Evolutionary conservation across 495 filamentous ascomycete genomes (phyloP), one percentile per base, ranked within the genome.

Genomic region (Hypoxylon crocopeplum): DNA sequence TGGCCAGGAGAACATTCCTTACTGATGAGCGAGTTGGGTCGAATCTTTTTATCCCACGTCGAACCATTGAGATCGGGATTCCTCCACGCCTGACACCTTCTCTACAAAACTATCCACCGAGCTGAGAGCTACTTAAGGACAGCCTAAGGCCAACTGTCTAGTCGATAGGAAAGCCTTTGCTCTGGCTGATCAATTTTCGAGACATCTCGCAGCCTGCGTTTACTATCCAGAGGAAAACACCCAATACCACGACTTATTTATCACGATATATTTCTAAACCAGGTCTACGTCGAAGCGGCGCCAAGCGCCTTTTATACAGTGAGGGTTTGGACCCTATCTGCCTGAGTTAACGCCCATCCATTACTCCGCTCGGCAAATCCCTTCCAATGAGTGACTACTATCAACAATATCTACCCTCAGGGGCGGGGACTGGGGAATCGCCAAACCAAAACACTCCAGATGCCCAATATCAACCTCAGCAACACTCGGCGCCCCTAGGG

Each of bases 321-420:
- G 34, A 49, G 32, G 33, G n/a, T 33, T 44, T 11, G 19, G 51
- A 50, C 24, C 49, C 49, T 50, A 25, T 50, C 19, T 2, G 42
- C 24, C 37, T 19, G 47, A 58, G 49, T 48, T 52, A 51, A 32
- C 37, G n/a, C 16, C 45, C 32, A 37, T 46, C 45, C 22, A 59
- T 55, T 46, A 44, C 25, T 59, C 37, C 42, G 48, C 49, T 45
- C 39, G 20, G 36, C 48, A 45, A 55, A 64, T 49, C 25, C 50
- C 38, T 63, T 45, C 55, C 55, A 46, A 81, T 81, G 78, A 74
- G 76, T 66, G 78, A 79, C 39, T 76, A 77, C 59, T 79, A 81
- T 52, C 76, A 77, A 33, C 71, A 79, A 53, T 77, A 77, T 48
- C 63, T 78, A 16, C 70, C 75, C 59, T 76, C 78, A 16, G 73